Evolutionary conservation across 2,329 filamentous ascomycete species (phyloP), one percentile per base, ranked within the genome.

Genomic region (Teratosphaeria viscida): DNA sequence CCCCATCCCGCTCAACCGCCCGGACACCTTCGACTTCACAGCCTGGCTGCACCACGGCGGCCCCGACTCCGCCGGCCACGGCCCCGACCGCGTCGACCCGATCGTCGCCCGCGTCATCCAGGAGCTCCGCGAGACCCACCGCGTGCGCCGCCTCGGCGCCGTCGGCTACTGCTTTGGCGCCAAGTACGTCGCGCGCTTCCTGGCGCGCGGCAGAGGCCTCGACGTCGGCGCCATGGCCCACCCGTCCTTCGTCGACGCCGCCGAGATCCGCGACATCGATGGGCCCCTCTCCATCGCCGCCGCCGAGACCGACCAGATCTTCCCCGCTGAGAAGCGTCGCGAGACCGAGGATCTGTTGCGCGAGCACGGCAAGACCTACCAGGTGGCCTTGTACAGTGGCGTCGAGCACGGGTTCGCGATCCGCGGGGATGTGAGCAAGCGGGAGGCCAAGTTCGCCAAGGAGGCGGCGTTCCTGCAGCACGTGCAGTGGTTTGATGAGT

Each of bases 381-480:
- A 95, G 76, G 87, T 94, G 72, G 89, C 81, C 72, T 77, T 95
- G 8, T 94, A 83, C 78, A 84, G 83, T 2, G 83, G 84, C 58
- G 84, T 89, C 34, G 74, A 75, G 59, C 90, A 95, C 72, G 90
- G 90, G 0, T 95, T 94, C 68, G 79, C 85, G 8, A 85, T 91
- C 2, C 82, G 89, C 59, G 80, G 79, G 32, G 87, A 94, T 70
- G 61, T 81, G 35, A 79, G 68, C 62, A 79, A 85, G 63, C 80
- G 79, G 71, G 64, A 77, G 54, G 73, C 82, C 68, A 84, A 81
- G 72, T 92, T 82, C 67, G 86, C 88, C 43, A 92, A 90, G 81
- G 88, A 95, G 75, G 84, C 87, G 75, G 89, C 90, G 5, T 94
- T 94, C 71, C 68, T 80, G 64, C 90, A 94, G 78, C 89, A 89